phyloP scores from a whole-genome alignment of 257 asterid genomes.

The Jaltomata sinuosa region DNA sequence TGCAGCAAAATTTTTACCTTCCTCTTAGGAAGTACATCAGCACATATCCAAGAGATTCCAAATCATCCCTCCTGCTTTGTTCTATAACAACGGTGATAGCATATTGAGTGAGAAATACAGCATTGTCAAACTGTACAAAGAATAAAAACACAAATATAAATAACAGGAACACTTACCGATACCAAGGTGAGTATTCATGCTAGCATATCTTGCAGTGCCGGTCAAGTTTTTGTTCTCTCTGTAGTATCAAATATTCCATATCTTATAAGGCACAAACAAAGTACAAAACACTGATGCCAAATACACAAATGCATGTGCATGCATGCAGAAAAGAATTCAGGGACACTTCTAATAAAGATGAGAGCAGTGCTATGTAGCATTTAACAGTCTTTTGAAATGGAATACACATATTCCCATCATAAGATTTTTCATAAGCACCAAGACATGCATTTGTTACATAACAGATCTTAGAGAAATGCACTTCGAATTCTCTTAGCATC shows the following conservation, averaged over 20 bases:
- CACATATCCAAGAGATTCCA: conserved; percentile 97
- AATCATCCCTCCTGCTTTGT: conserved; percentile 98
- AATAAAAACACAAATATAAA: neutral
- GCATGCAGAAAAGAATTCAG: neutral
- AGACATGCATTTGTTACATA: neutral
- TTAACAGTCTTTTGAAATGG: neutral
- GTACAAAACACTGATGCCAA: neutral
- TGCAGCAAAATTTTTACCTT: conserved; percentile 41
- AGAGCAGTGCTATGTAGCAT: neutral
- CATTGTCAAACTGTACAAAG: neutral
- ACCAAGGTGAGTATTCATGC: conserved; percentile 98
- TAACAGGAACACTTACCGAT: conserved; percentile 48
- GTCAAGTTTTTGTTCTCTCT: conserved; percentile 98
- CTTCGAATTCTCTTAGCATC: neutral
- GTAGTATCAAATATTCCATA: conserved; percentile 7
- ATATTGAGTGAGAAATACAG: neutral
- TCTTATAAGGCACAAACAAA: neutral
- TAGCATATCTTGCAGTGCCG: conserved; percentile 97
- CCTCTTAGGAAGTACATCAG: conserved; percentile 93
- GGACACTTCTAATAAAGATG: neutral
- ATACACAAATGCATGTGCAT: neutral
- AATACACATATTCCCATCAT: neutral
- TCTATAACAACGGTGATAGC: conserved; percentile 25
- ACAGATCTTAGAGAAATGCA: neutral
- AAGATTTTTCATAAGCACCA: neutral